Base-by-base conservation (phyloP, 2,329 filamentous ascomycete genomes). In the Akanthomyces uredinophilus region DNA sequence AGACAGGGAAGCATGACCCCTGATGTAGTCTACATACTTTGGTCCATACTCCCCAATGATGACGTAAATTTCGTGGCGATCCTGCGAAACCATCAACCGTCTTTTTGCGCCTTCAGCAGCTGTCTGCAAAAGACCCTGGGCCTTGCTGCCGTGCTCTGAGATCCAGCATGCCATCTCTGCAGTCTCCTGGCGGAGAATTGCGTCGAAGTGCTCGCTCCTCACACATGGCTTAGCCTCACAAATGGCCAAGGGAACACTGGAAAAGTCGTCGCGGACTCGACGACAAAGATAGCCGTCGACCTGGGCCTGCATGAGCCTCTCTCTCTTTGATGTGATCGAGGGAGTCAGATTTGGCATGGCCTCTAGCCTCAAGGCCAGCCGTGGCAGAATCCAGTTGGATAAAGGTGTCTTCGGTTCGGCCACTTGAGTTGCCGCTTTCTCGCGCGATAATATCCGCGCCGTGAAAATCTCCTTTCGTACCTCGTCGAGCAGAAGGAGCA, bases 31-130 rank as follows among this genome's bases (percentile, higher is more conserved):
- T 7, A 32, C 27, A 37, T 63, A 63, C 6, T 8, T 5, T 1
- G 16, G 11, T 13, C 53, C 43, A 24, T 55, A 63, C 32, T 37
- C 39, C 3, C 37, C 63, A 11, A 64, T 47, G 16, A 61, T 64
- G 24, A 63, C 24, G 49, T 64, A 64, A 18, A 64, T 62, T 20
- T 64, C 63, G 47, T 63, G 44, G 5, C 53, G 52, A 11, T 64
- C 54, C 27, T 64, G 63, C 2, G 63, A 64, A 13, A 64, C 27
- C 27, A 64, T 8, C 3, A 64, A 44, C 7, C 62, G 62, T 3
- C 62, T 18, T 3, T 10, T 39, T 39, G 13, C 10, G 13, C 37
- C 37, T 1, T 5, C 14, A 5, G 37, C 37, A 14, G 10, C 16
- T 10, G 37, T 2, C 16, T 16, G 37, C 14, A 39, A 16, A 14